Evolutionary conservation across 2,329 filamentous ascomycete species (phyloP).

Genomic region (Sclerotinia borealis): DNA sequence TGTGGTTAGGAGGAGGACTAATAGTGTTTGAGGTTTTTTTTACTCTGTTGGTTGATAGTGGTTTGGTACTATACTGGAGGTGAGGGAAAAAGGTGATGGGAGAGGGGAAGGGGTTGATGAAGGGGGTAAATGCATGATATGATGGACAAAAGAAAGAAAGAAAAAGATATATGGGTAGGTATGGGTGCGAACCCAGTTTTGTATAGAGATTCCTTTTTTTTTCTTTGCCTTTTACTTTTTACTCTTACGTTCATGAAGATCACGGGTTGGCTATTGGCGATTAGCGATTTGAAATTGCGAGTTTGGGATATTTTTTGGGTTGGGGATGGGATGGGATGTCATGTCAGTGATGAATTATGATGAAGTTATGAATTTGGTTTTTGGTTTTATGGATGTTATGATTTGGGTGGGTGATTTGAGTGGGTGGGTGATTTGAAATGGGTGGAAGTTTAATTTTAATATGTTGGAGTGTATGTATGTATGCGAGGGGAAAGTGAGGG

Average conservation of each 20-base stretch:
- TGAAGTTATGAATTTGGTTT: neutral
- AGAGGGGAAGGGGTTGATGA: neutral
- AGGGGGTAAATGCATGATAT: too few species aligned
- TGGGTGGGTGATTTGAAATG: too few species aligned
- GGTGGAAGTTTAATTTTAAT: neutral
- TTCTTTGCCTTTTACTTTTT: neutral
- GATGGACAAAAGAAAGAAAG: neutral
- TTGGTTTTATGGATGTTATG: neutral
- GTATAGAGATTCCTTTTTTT: neutral
- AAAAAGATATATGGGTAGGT: neutral
- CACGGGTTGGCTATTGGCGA: neutral
- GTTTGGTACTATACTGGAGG: neutral
- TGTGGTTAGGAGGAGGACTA: slow-evolving; percentile 22
- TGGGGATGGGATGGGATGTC: neutral
- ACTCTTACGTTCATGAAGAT: neutral
- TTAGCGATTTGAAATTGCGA: neutral
- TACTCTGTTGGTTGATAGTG: too few species aligned
- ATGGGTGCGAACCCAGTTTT: slow-evolving; percentile 3
- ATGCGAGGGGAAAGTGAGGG: neutral
- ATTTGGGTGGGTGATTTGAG: neutral
- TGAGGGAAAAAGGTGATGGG: neutral
- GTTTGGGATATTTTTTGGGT: neutral
- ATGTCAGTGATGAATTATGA: neutral
- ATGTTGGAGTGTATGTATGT: too few species aligned
- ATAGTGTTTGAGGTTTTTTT: slow-evolving; percentile 26